Evolutionary conservation across 2,329 filamentous ascomycete species (phyloP).

Genomic region (Colletotrichum tamarilloi): DNA sequence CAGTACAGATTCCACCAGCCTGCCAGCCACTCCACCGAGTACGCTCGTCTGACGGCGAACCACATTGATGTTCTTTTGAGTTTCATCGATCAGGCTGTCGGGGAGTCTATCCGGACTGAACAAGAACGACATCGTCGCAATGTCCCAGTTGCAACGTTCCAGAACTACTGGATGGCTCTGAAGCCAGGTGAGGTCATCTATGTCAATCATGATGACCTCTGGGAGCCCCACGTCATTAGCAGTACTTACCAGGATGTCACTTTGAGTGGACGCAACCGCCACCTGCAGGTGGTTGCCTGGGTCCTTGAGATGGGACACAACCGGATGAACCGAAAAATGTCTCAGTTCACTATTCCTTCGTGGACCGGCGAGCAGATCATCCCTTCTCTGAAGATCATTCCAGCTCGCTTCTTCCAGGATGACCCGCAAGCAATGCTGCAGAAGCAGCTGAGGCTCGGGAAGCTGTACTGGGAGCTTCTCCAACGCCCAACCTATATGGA

Average conservation of each 20-base stretch:
- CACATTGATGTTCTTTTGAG: constrained; percentile 59
- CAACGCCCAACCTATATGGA: constrained; percentile 58
- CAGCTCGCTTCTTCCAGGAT: constrained; percentile 55
- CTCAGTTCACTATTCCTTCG: constrained; percentile 46
- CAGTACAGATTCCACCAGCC: constrained; percentile 55
- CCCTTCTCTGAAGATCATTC: constrained; percentile 52
- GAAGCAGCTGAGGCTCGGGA: constrained; percentile 54
- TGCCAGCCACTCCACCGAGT: constrained; percentile 51
- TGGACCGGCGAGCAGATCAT: constrained; percentile 59
- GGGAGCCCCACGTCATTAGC: constrained; percentile 56
- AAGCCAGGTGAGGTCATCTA: constrained; percentile 59
- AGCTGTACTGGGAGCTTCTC: constrained; percentile 59
- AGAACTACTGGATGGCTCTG: constrained; percentile 58
- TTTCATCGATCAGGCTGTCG: constrained; percentile 54
- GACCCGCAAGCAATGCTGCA: constrained; percentile 47
- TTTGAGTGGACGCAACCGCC: neutral
- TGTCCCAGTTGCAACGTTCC: constrained; percentile 55
- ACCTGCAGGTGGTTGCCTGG: constrained; percentile 51
- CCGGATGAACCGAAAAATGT: constrained; percentile 51
- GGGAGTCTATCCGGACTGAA: constrained; percentile 52
- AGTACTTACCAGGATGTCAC: constrained; percentile 38
- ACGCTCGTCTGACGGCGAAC: constrained; percentile 50
- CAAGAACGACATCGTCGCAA: constrained; percentile 50
- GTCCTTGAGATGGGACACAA: constrained; percentile 49
- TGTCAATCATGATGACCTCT: constrained; percentile 50